These are phyloP conservation scores for Zelopaecilomyces penicillatus DNA, from an alignment of 2,329 filamentous ascomycete species.

Conservation along the genomic window DNA sequence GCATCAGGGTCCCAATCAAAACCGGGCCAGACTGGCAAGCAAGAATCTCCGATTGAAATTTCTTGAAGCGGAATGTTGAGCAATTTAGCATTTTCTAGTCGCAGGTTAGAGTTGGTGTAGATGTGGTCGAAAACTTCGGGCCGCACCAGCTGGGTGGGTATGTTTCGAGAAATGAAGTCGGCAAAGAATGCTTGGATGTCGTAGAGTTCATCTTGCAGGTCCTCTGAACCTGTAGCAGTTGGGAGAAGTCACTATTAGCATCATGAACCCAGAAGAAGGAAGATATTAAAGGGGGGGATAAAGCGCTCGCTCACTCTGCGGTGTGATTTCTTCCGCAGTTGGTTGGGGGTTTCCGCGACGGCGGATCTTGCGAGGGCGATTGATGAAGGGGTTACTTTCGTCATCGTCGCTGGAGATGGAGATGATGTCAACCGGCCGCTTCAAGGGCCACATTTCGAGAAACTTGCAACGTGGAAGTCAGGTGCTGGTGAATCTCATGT, in stretches of 20 bases:
- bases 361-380: constrained; percentile 2
- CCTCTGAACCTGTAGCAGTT: neutral
- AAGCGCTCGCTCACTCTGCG: neutral
- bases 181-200: constrained; percentile 2
- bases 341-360: neutral
- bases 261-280: neutral
- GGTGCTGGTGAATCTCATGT: no score
- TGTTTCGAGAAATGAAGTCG: constrained; percentile 9
- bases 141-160: constrained; percentile 16
- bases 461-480: no score
- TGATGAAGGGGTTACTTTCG: constrained; percentile 2
- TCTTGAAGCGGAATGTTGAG: constrained; percentile 10
- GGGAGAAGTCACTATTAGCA: no score
- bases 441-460: no score
- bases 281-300: neutral
- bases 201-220: neutral
- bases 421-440: neutral
- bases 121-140: constrained; percentile 14
- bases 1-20: constrained; percentile 16
- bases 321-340: no score
- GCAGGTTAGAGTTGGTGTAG: constrained; percentile 14
- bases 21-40: constrained; percentile 20
- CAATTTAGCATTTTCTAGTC: constrained; percentile 15
- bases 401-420: constrained; percentile 2
- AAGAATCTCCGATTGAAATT: constrained; percentile 19